Evolutionary conservation across 768 basidiomycete genomes (phyloP).

Genomic region (Russula sp.): DNA sequence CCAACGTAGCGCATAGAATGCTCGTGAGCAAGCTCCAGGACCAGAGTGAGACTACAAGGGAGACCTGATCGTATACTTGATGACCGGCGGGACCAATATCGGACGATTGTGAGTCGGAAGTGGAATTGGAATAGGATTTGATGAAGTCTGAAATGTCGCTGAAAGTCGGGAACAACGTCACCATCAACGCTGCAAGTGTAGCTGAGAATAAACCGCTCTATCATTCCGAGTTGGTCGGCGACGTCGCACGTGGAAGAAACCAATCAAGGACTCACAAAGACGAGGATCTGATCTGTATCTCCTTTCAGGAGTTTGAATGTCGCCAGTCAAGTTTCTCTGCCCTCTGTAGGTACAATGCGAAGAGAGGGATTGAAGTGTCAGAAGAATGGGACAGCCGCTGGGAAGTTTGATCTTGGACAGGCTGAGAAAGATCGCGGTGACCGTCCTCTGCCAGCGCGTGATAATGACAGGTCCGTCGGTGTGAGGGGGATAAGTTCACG

Average conservation of each 20-base stretch:
- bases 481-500: no score
- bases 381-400: not conserved
- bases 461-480: no score
- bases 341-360: not conserved
- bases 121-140: no score
- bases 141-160: no score
- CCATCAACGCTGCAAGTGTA: not conserved
- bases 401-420: not conserved
- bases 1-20: not conserved
- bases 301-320: not conserved
- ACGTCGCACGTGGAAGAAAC: not conserved
- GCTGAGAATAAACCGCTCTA: constrained; percentile 18
- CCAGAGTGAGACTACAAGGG: not conserved
- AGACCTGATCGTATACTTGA: no score
- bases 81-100: no score
- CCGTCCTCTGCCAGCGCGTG: no score
- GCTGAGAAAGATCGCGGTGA: not conserved
- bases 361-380: not conserved
- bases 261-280: constrained; percentile 3
- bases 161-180: no score
- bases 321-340: not conserved
- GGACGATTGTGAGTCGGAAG: no score
- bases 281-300: constrained; percentile 1
- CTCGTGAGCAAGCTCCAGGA: constrained; percentile 7
- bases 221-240: no score